A percentile compares a stretch with the other conserved stretches of the same genome.
Evolutionary conservation across 2,329 filamentous ascomycete species (phyloP).

Genomic region (Penicillium janthinellum): DNA sequence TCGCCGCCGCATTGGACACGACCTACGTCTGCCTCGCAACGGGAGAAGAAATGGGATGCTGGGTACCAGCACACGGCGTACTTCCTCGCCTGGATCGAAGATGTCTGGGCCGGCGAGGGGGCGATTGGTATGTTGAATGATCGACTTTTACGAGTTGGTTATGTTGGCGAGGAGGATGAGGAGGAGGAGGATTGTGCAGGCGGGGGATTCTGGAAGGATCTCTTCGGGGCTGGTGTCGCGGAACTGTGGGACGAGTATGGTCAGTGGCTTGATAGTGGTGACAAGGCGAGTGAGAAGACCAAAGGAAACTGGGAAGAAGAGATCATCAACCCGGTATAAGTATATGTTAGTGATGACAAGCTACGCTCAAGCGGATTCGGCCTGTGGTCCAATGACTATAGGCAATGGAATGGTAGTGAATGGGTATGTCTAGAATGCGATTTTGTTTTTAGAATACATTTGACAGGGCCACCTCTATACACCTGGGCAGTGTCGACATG

Average conservation of each 20-base stretch:
- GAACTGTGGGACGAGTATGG: slow-evolving; percentile 76
- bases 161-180: slow-evolving; percentile 27
- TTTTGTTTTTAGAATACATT: slow-evolving; percentile 29
- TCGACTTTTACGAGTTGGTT: slow-evolving; percentile 39
- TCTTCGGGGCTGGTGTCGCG: slow-evolving; percentile 67
- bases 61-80: slow-evolving; percentile 92
- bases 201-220: slow-evolving; percentile 38
- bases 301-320: slow-evolving; percentile 32
- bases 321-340: slow-evolving; percentile 24
- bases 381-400: background rate
- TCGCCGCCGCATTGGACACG: slow-evolving; percentile 81
- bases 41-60: slow-evolving; percentile 72
- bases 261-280: slow-evolving; percentile 46
- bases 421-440: slow-evolving; percentile 1
- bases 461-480: slow-evolving; percentile 23
- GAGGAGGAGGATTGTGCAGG: background rate
- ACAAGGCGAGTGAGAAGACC: slow-evolving; percentile 9
- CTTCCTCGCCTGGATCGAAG: slow-evolving; percentile 84
- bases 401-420: background rate
- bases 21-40: slow-evolving; percentile 48
- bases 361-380: background rate
- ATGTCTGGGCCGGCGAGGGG: slow-evolving; percentile 64
- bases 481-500: slow-evolving; percentile 9
- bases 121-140: slow-evolving; percentile 63
- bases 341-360: background rate